These are phyloP conservation scores for Pythium coloratum DNA, from an alignment of 352 stramenopile species.

Conservation along the genomic window DNA sequence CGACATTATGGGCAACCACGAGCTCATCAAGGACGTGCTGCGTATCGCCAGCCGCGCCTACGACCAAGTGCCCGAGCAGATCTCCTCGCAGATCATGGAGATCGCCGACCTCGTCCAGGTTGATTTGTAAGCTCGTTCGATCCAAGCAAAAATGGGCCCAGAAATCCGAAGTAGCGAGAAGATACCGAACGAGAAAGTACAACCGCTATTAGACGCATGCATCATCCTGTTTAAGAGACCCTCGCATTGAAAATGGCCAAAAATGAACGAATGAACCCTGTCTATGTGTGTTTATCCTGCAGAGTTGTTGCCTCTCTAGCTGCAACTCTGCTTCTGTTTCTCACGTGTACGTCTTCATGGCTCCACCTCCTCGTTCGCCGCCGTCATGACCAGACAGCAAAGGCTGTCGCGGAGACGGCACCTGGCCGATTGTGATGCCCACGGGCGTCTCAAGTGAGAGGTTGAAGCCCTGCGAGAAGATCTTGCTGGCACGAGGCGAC, in stretches of 20 bases:
- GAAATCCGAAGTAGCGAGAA: no score
- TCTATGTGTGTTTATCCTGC: conserved; percentile 3
- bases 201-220: not conserved
- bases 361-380: conserved; percentile 1
- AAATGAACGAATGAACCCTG: not conserved
- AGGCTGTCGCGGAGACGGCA: conserved; percentile 20
- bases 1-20: conserved; percentile 95
- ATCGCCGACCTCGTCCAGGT: conserved; percentile 58
- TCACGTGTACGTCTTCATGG: conserved; percentile 16
- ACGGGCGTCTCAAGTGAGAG: conserved; percentile 18
- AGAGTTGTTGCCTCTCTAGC: not conserved
- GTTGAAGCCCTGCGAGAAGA: conserved; percentile 21
- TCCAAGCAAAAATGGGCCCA: no score
- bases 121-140: conserved; percentile 13
- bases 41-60: conserved; percentile 60
- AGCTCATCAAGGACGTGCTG: conserved; percentile 81
- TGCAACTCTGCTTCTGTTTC: not conserved
- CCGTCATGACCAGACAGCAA: conserved; percentile 8
- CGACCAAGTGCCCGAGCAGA: conserved; percentile 69
- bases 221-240: no score
- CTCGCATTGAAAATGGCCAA: no score
- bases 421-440: not conserved
- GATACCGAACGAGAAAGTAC: not conserved
- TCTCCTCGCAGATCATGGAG: conserved; percentile 65
- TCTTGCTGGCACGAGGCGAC: conserved; percentile 25